Evolutionary conservation across 2,329 filamentous ascomycete species (phyloP).

Genomic region (Chaetomium sp.): DNA sequence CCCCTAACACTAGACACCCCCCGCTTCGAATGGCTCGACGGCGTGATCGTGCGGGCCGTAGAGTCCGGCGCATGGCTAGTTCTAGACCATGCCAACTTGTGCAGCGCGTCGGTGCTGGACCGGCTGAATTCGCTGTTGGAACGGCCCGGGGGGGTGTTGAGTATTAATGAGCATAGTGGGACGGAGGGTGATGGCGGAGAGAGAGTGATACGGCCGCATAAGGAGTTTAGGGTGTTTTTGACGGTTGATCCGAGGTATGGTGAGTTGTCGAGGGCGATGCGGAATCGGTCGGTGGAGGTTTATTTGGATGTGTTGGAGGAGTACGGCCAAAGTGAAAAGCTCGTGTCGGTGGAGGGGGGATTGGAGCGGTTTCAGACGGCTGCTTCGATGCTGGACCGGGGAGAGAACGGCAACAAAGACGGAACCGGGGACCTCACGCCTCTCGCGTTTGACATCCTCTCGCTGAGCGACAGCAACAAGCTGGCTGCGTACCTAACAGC

Average conservation of each 20-base stretch:
- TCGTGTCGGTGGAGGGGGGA: slow-evolving; percentile 43
- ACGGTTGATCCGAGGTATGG: slow-evolving; percentile 90
- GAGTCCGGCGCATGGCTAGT: slow-evolving; percentile 86
- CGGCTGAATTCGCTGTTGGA: slow-evolving; percentile 91
- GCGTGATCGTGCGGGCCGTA: slow-evolving; percentile 80
- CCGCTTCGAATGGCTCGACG: slow-evolving; percentile 93
- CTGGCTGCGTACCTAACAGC: slow-evolving; percentile 28
- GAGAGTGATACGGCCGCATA: slow-evolving; percentile 72
- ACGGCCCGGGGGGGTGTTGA: slow-evolving; percentile 70
- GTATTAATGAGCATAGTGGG: slow-evolving; percentile 88
- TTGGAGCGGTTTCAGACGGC: slow-evolving; percentile 42
- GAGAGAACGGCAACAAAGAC: slow-evolving; percentile 11
- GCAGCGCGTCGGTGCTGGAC: slow-evolving; percentile 89
- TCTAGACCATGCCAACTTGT: slow-evolving; percentile 94
- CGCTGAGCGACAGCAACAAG: slow-evolving; percentile 39
- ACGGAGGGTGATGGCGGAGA: slow-evolving; percentile 59
- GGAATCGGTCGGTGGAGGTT: slow-evolving; percentile 89
- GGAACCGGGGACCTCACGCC: slow-evolving; percentile 30
- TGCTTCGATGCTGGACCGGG: slow-evolving; percentile 25
- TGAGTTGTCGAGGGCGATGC: slow-evolving; percentile 91
- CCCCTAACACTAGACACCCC: slow-evolving; percentile 60
- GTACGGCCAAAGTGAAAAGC: slow-evolving; percentile 29
- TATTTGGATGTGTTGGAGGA: slow-evolving; percentile 52
- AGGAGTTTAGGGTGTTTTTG: slow-evolving; percentile 84
- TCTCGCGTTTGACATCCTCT: slow-evolving; percentile 42